Evolutionary conservation across 2,329 filamentous ascomycete species (phyloP).

Genomic region (Exophiala sp.): DNA sequence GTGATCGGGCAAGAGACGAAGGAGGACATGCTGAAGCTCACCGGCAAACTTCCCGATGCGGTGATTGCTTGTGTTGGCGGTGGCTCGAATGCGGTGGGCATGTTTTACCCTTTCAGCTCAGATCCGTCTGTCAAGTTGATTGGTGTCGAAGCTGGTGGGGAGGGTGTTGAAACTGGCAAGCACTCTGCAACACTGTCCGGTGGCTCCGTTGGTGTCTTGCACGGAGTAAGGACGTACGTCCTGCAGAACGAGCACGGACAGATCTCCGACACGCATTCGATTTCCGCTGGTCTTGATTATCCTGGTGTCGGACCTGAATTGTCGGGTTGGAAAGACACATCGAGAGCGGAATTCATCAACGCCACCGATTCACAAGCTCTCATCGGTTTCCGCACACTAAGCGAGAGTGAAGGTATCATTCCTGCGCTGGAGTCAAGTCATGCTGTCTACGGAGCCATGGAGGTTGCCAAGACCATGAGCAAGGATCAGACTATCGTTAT

Average conservation of each 20-base stretch:
- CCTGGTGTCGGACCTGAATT: constrained; percentile 94
- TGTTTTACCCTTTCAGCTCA: constrained; percentile 95
- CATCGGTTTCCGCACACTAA: constrained; percentile 77
- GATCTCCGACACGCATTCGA: constrained; percentile 90
- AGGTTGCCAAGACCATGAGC: constrained; percentile 83
- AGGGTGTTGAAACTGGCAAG: constrained; percentile 78
- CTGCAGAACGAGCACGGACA: constrained; percentile 91
- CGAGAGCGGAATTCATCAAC: constrained; percentile 81
- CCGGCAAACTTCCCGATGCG: constrained; percentile 87
- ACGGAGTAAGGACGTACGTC: constrained; percentile 94
- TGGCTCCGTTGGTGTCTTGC: constrained; percentile 86
- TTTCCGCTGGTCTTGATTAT: constrained; percentile 95
- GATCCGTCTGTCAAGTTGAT: constrained; percentile 82
- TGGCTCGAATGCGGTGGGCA: constrained; percentile 90
- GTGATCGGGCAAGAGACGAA: constrained; percentile 96
- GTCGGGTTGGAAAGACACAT: constrained; percentile 84
- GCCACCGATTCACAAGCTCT: constrained; percentile 92
- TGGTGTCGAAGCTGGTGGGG: constrained; percentile 92
- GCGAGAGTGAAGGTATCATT: constrained; percentile 91
- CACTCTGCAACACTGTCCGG: constrained; percentile 86
- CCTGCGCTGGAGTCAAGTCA: constrained; percentile 92
- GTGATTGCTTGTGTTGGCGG: constrained; percentile 96
- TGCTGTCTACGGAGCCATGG: constrained; percentile 81
- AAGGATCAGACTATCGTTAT: constrained; percentile 89
- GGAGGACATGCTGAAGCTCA: constrained; percentile 78